Evolutionary conservation across 208 protist species (phyloP).

Genomic region (Histomonas meleagridis): DNA sequence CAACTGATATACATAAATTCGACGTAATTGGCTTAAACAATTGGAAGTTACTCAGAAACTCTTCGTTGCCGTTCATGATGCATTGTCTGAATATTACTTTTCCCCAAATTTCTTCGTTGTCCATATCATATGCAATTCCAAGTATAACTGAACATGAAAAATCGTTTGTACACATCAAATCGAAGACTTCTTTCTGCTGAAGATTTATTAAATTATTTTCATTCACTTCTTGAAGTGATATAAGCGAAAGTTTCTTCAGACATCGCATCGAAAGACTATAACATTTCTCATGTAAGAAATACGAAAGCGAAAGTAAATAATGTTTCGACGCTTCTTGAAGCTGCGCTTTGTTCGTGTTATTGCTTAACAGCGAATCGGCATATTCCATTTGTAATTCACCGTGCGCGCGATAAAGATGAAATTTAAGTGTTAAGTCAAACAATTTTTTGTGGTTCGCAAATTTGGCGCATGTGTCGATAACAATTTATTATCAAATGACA

Average conservation of each 20-base stretch:
- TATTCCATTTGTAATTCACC: constrained; percentile 1
- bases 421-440: not conserved
- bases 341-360: not conserved
- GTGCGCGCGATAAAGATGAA: not conserved
- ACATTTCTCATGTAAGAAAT: constrained; percentile 27
- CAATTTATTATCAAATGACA: constrained; percentile 11
- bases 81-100: not conserved
- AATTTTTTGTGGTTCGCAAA: not conserved
- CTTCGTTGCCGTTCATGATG: not conserved
- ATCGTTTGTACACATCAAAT: not conserved
- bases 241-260: constrained; percentile 10
- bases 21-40: not conserved
- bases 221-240: not conserved
- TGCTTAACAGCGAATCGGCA: not conserved
- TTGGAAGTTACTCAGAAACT: not conserved
- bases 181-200: not conserved
- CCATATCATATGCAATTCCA: not conserved
- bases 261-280: not conserved
- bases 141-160: not conserved
- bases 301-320: not conserved
- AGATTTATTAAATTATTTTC: not conserved
- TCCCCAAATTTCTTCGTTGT: not conserved
- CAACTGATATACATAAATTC: not conserved
- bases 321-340: not conserved
- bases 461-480: not conserved